Conservation (phyloP, 768 basidiomycete genomes). For the Crassisporium funariophilum region DNA sequence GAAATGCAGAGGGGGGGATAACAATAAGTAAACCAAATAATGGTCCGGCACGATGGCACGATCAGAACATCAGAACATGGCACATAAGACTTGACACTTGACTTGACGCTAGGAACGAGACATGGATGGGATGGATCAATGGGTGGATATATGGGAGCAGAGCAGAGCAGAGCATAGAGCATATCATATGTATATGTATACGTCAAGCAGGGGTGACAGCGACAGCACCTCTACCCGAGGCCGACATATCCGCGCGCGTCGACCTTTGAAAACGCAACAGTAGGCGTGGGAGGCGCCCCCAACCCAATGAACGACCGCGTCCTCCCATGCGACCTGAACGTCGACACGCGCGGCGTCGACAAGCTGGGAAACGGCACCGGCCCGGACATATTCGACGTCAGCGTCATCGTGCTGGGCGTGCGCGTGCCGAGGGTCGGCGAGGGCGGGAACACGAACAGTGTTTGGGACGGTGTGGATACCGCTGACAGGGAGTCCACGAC, state of each 20-base stretch:
- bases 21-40: conserved; percentile 13
- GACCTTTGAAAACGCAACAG: conserved; percentile 80
- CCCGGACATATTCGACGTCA: conserved; percentile 61
- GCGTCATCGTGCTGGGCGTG: conserved; percentile 81
- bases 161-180: conserved; percentile 5
- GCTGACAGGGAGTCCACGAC: conserved; percentile 24
- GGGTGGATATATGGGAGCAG: conserved; percentile 10
- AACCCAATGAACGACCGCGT: conserved; percentile 77
- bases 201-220: too few species aligned
- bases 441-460: conserved; percentile 85
- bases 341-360: conserved; percentile 70
- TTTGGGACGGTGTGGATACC: conserved; percentile 70
- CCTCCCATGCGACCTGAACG: conserved; percentile 64
- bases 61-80: conserved; percentile 7
- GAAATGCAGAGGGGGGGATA: conserved; percentile 3
- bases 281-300: conserved; percentile 68
- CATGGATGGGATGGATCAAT: conserved; percentile 10
- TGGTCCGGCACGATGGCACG: conserved; percentile 17
- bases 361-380: conserved; percentile 57
- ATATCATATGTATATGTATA: not conserved
- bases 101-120: too few species aligned
- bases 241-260: conserved; percentile 83
- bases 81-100: conserved; percentile 5
- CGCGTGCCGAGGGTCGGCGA: conserved; percentile 59
- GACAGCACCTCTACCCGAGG: conserved; percentile 35